phyloP scores from a whole-genome alignment of 441 rosid species.

The Isatis lusitanica region DNA sequence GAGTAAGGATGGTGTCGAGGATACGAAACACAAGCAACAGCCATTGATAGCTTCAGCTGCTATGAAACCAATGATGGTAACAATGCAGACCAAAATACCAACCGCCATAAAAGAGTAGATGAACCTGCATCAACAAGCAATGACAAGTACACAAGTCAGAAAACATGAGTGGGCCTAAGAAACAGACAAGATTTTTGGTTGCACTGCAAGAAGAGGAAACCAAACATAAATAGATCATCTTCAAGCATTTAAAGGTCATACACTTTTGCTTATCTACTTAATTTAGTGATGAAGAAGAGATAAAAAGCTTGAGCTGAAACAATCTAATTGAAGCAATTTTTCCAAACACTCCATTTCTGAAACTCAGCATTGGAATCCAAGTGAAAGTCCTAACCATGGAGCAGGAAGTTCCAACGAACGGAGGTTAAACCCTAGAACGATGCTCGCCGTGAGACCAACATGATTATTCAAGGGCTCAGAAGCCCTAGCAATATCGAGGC shows the following conservation, averaged over 20 bases:
- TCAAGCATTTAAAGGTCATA: slow-evolving; percentile 6
- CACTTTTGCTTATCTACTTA: background rate
- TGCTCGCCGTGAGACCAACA: background rate
- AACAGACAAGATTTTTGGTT: background rate
- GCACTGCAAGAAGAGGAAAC: background rate
- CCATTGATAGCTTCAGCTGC: slow-evolving; percentile 85
- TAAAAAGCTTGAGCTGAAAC: slow-evolving; percentile 7
- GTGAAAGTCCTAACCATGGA: slow-evolving; percentile 23
- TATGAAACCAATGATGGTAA: slow-evolving; percentile 73
- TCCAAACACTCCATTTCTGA: background rate
- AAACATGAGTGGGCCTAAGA: slow-evolving; percentile 10
- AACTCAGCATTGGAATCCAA: background rate
- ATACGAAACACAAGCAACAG: slow-evolving; percentile 93
- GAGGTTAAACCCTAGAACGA: slow-evolving; percentile 28
- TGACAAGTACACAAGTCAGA: slow-evolving; percentile 11
- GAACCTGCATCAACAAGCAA: slow-evolving; percentile 60
- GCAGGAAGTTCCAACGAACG: slow-evolving; percentile 41
- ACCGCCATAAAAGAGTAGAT: slow-evolving; percentile 87
- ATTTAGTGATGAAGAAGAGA: background rate
- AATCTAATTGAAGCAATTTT: background rate
- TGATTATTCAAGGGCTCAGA: slow-evolving; percentile 29
- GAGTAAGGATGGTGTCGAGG: slow-evolving; percentile 38
- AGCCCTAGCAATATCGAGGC: background rate
- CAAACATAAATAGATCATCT: background rate
- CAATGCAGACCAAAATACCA: slow-evolving; percentile 63